Evolutionary conservation across 2,329 filamentous ascomycete species (phyloP).

Genomic region (Mycogone perniciosa): DNA sequence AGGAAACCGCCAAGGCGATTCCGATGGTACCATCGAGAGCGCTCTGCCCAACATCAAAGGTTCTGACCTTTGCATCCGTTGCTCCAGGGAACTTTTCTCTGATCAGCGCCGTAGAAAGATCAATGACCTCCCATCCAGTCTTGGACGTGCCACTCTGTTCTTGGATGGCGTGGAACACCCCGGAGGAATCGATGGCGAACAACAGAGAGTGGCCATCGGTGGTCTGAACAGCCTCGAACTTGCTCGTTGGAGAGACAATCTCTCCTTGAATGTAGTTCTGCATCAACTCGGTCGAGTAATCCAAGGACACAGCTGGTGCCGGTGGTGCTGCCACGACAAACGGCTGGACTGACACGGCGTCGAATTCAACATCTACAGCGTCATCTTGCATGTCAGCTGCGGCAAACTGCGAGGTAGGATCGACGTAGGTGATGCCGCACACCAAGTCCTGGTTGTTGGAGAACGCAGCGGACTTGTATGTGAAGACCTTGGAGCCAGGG

Average conservation of each 20-base stretch:
- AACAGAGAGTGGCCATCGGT: conserved; percentile 6
- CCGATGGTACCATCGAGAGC: neutral
- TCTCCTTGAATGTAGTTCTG: conserved; percentile 9
- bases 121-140: neutral
- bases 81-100: neutral
- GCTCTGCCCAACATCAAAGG: conserved; percentile 7
- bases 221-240: conserved; percentile 10
- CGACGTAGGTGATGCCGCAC: neutral
- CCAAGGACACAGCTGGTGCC: neutral
- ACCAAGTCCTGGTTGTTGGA: neutral
- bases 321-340: too few species aligned
- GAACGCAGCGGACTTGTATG: neutral
- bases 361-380: neutral
- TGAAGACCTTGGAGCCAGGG: neutral
- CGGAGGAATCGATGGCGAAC: neutral
- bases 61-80: neutral
- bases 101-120: neutral
- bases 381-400: neutral
- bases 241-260: conserved; percentile 1
- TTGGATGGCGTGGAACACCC: neutral
- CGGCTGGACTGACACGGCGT: too few species aligned
- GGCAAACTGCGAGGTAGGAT: neutral
- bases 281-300: neutral
- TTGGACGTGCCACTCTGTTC: conserved; percentile 1
- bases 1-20: neutral